Evolutionary conservation across 805 yeast genomes (phyloP).

Genomic region (Scheffersomyces amazonensis): DNA sequence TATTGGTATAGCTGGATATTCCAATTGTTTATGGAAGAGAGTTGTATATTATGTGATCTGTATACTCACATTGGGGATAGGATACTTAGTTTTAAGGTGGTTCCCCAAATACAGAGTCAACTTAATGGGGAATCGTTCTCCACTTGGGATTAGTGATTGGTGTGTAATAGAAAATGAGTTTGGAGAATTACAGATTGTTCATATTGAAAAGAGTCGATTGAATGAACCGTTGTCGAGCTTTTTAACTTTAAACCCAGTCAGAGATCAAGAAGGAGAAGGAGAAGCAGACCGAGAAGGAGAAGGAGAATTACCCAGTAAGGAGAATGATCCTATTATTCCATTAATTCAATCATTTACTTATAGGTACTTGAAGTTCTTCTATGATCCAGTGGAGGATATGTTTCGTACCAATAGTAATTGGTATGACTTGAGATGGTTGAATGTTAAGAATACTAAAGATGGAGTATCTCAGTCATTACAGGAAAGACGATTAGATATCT

Average conservation of each 20-base stretch:
- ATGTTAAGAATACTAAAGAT: slow-evolving; percentile 48
- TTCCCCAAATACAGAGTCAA: slow-evolving; percentile 70
- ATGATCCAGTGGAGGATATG: slow-evolving; percentile 83
- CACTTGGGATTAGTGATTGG: slow-evolving; percentile 87
- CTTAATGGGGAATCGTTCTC: slow-evolving; percentile 60
- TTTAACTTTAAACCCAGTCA: slow-evolving; percentile 28
- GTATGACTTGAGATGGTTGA: slow-evolving; percentile 80
- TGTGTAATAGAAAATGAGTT: slow-evolving; percentile 90
- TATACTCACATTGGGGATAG: slow-evolving; percentile 62
- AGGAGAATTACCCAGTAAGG: slow-evolving; percentile 18
- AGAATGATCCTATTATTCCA: slow-evolving; percentile 66
- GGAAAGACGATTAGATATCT: slow-evolving; percentile 68
- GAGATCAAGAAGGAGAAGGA: slow-evolving; percentile 8
- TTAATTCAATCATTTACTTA: slow-evolving; percentile 70
- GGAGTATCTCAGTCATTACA: slow-evolving; percentile 73
- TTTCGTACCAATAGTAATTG: slow-evolving; percentile 83
- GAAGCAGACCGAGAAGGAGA: slow-evolving; percentile 23
- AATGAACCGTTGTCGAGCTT: slow-evolving; percentile 72
- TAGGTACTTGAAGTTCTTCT: slow-evolving; percentile 78
- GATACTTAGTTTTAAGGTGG: slow-evolving; percentile 80
- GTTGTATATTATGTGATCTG: slow-evolving; percentile 54
- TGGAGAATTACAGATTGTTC: slow-evolving; percentile 72
- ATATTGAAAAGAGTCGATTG: slow-evolving; percentile 58
- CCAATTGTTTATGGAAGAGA: slow-evolving; percentile 46
- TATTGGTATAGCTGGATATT: slow-evolving; percentile 90